Percentiles rank a stretch among this genome's conserved stretches.
Evolutionary conservation across 257 asterid species (phyloP).

Genomic region (Paulownia fortunei): DNA sequence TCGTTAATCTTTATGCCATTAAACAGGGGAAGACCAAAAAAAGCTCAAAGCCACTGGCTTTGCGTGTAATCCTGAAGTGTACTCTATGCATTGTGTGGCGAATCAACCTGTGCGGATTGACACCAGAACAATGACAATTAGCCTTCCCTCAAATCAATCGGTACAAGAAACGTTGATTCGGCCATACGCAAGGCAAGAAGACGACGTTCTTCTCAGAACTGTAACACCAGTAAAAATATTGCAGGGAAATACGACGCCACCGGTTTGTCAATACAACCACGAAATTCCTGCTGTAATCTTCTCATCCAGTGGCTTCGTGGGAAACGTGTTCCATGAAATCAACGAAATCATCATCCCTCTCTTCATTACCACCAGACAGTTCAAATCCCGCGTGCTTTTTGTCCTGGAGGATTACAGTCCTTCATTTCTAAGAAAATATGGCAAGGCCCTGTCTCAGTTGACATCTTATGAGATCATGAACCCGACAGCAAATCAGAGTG

Average conservation of each 20-base stretch:
- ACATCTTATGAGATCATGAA: conserved; percentile 53
- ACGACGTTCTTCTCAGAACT: conserved; percentile 35
- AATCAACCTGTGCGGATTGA: conserved; percentile 47
- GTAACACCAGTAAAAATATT: conserved; percentile 55
- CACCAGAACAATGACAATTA: conserved; percentile 49
- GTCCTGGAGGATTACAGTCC: conserved; percentile 63
- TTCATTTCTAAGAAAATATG: conserved; percentile 59
- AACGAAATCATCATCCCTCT: conserved; percentile 82
- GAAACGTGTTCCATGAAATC: conserved; percentile 84
- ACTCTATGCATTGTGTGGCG: conserved; percentile 59
- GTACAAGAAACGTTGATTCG: conserved; percentile 37
- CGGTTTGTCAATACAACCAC: conserved; percentile 50
- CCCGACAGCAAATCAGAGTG: conserved; percentile 51
- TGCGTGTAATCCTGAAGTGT: conserved; percentile 38
- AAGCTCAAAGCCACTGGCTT: conserved; percentile 55
- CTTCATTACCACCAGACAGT: conserved; percentile 61
- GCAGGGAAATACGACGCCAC: conserved; percentile 39
- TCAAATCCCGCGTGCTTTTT: conserved; percentile 52
- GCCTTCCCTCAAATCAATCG: conserved; percentile 37
- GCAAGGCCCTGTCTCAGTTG: conserved; percentile 45
- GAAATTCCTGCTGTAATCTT: conserved; percentile 74
- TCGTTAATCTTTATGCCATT: neutral
- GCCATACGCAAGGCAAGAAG: conserved; percentile 74
- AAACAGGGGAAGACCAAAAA: conserved; percentile 51
- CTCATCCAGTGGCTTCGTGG: conserved; percentile 81